A percentile compares a stretch with the other conserved stretches of the same genome.
Evolutionary conservation across 352 stramenopile species (phyloP).

Genomic region (Stephanocyclus meneghinianus): DNA sequence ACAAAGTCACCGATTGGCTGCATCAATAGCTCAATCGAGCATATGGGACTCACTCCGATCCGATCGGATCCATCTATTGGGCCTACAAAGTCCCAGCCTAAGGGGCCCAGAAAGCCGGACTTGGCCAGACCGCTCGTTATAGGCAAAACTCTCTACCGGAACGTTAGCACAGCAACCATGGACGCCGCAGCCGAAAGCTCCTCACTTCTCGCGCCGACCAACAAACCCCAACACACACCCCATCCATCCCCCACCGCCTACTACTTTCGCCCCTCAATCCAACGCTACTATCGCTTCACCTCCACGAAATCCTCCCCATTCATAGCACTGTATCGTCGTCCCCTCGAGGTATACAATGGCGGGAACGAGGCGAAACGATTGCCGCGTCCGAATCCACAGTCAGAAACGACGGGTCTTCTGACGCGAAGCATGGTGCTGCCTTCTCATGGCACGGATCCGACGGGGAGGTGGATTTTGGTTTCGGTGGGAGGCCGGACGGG

Average conservation of each 20-base stretch:
- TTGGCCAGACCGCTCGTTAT: no score
- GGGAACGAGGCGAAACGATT: neutral
- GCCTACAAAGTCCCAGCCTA: no score
- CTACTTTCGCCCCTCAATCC: constrained; percentile 61
- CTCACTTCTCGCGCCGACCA: constrained; percentile 5
- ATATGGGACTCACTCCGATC: no score
- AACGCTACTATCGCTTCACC: constrained; percentile 81
- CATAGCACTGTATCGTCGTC: constrained; percentile 75
- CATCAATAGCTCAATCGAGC: no score
- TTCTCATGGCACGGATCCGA: constrained; percentile 72
- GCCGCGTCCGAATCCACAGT: constrained; percentile 40
- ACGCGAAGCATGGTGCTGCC: constrained; percentile 70
- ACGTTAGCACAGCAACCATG: neutral
- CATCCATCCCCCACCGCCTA: constrained; percentile 1
- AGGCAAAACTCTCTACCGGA: no score
- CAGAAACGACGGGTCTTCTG: constrained; percentile 62
- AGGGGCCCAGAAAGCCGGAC: no score
- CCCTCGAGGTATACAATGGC: constrained; percentile 29
- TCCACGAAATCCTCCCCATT: constrained; percentile 66
- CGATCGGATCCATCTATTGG: no score
- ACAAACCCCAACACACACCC: constrained; percentile 6
- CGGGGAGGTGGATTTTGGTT: constrained; percentile 75
- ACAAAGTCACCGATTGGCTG: no score
- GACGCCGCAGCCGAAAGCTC: constrained; percentile 2
- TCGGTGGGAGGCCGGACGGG: constrained; percentile 72